Percentiles rank a stretch among this genome's conserved stretches.
Evolutionary conservation across 2,329 filamentous ascomycete species (phyloP).

Genomic region (Sclerotinia glacialis): DNA sequence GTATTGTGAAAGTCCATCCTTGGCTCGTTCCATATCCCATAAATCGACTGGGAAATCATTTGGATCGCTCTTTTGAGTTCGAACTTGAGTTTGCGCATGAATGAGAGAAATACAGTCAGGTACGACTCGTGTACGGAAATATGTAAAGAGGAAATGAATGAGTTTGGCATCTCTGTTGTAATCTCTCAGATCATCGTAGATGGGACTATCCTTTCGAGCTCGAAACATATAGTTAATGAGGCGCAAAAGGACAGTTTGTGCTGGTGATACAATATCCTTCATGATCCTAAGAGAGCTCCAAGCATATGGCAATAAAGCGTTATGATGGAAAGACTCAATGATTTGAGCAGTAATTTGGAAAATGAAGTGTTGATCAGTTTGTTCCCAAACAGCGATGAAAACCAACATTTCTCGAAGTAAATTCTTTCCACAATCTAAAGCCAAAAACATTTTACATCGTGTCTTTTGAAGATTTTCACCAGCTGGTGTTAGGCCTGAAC

Average conservation of each 20-base stretch:
- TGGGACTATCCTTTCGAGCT: constrained; percentile 46
- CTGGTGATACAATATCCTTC: constrained; percentile 94
- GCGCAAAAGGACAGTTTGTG: constrained; percentile 88
- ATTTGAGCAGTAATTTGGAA: constrained; percentile 97
- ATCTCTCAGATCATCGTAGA: constrained; percentile 51
- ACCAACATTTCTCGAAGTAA: constrained; percentile 86
- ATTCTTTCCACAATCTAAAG: constrained; percentile 86
- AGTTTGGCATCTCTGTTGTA: constrained; percentile 57
- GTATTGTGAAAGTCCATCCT: constrained; percentile 91
- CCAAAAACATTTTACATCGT: constrained; percentile 83
- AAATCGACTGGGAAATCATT: constrained; percentile 90
- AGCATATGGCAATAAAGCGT: constrained; percentile 83
- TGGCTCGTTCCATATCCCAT: constrained; percentile 97
- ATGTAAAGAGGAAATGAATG: constrained; percentile 87
- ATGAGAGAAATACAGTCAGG: constrained; percentile 94
- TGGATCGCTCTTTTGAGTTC: constrained; percentile 69
- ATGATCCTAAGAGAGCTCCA: constrained; percentile 89
- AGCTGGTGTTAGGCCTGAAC: constrained; percentile 62
- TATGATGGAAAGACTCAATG: constrained; percentile 86
- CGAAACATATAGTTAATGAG: constrained; percentile 88
- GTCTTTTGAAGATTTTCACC: constrained; percentile 87
- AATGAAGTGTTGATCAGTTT: constrained; percentile 88
- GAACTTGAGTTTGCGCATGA: constrained; percentile 87
- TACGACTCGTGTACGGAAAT: constrained; percentile 88
- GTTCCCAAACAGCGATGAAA: constrained; percentile 95